phyloP scores from a whole-genome alignment of 768 basidiomycete species.

The Kwoniella sp. region DNA sequence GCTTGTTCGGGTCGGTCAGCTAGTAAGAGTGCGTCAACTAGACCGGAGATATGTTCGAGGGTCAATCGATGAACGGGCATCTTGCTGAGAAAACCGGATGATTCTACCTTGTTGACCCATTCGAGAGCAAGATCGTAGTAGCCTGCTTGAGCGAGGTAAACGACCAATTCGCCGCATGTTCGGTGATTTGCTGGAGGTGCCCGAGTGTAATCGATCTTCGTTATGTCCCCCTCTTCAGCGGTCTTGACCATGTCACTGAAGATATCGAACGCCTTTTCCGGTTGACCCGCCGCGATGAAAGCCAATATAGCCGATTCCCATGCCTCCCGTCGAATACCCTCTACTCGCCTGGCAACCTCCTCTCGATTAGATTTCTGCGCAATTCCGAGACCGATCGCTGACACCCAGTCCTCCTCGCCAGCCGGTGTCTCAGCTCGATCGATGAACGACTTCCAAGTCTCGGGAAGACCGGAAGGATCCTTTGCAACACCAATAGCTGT shows the following conservation, averaged over 20 bases:
- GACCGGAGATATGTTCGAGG: constrained; percentile 12
- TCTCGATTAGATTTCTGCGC: background rate
- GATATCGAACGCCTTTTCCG: constrained; percentile 67
- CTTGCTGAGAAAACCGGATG: constrained; percentile 12
- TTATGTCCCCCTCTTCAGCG: constrained; percentile 34
- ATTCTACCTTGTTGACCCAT: constrained; percentile 16
- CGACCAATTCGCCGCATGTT: constrained; percentile 16
- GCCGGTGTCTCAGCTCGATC: background rate
- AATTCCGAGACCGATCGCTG: constrained; percentile 1
- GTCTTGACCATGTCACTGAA: constrained; percentile 72
- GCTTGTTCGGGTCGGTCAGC: constrained; percentile 7
- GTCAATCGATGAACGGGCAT: constrained; percentile 4
- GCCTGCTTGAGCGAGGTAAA: constrained; percentile 16
- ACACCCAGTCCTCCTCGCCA: constrained; percentile 5
- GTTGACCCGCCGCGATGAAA: constrained; percentile 67
- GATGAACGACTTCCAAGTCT: constrained; percentile 24
- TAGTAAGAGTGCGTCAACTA: constrained; percentile 16
- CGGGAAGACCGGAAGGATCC: constrained; percentile 16
- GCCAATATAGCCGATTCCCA: constrained; percentile 61
- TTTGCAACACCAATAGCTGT: constrained; percentile 10
- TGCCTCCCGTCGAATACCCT: constrained; percentile 9
- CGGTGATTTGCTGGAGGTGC: constrained; percentile 17
- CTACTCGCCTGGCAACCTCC: background rate
- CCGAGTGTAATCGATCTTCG: background rate
- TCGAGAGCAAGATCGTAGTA: constrained; percentile 26